Base-by-base conservation (phyloP, 2,329 filamentous ascomycete species). In the Trichoderma sp. region DNA sequence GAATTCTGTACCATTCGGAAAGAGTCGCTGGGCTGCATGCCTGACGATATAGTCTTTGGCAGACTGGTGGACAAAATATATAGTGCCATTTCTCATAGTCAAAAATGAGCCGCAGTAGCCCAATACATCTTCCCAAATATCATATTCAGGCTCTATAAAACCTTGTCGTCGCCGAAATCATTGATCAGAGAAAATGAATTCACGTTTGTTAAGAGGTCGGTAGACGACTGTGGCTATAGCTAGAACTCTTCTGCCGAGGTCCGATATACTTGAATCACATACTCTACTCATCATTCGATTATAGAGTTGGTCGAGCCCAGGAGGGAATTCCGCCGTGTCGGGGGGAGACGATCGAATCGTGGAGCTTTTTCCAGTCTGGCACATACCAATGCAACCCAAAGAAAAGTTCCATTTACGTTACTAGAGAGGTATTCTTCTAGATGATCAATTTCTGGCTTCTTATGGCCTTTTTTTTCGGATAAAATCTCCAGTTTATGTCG, bases 51-150 rank as follows among this genome's bases (percentile, higher is more conserved):
- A 82, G 3, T 83, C 80, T 68, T 81, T 81, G 0, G 79, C 81
- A 3, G 80, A 82, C 48, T 81, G 76, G 69, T 84, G 80, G 1
- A 83, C 73, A 67, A 81, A 77, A 56, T 73, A 79, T 8, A 83
- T 65, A 0, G 32, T 72, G 4, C 54, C 65, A 3, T 78, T 64
- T 32, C 72, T 72, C 52, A 80, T 25, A 0, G 74, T 79, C 1
- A 83, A 71, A 60, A 83, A 80, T 7, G 78, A 83, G 32, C 80
- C 77, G 68, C 79, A 83, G 39, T 6, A n/a, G 5, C 39, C 39
- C 3, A 45, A 9, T 0, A 45, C 0, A 1, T 45, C 39, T 22
- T 45, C 39, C 39, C 39, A 45, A n/a, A n/a, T n/a, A 9, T 45
- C 39, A 2, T 22, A 12, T 2, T 45, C 39, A 3, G 39, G n/a